phyloP scores from a whole-genome alignment of 768 basidiomycete species.

The Lentinus tigrinus region DNA sequence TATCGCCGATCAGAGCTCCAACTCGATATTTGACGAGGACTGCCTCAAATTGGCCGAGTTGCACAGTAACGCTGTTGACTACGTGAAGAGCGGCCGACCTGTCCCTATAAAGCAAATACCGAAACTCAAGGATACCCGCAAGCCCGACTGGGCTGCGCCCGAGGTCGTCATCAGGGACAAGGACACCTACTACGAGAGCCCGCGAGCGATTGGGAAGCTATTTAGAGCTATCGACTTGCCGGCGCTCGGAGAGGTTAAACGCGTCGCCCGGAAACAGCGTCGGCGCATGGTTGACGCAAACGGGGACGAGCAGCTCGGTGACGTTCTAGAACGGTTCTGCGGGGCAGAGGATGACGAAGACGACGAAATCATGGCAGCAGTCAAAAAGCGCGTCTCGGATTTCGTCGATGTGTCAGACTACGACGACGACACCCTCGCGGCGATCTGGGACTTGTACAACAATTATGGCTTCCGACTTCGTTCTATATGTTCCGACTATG shows the following conservation, averaged over 20 bases:
- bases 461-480: conserved; percentile 47
- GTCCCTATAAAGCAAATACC: conserved; percentile 40
- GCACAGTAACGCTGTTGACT: conserved; percentile 68
- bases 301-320: conserved; percentile 17
- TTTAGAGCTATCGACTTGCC: conserved; percentile 63
- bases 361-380: conserved; percentile 11
- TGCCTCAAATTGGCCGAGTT: conserved; percentile 54
- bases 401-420: conserved; percentile 20
- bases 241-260: conserved; percentile 18
- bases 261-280: conserved; percentile 21
- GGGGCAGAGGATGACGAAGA: conserved; percentile 5
- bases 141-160: conserved; percentile 68
- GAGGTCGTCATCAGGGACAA: conserved; percentile 43
- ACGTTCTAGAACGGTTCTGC: conserved; percentile 27
- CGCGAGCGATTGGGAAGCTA: conserved; percentile 56
- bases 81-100: conserved; percentile 49
- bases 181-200: conserved; percentile 47
- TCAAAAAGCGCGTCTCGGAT: conserved; percentile 21
- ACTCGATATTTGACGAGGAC: conserved; percentile 47
- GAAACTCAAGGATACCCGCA: conserved; percentile 29
- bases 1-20: conserved; percentile 54
- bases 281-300: conserved; percentile 24
- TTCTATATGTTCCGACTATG: conserved; percentile 46
- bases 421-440: conserved; percentile 1
- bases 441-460: conserved; percentile 23